Evolutionary conservation across 2,329 filamentous ascomycete genomes (phyloP).

Genomic region (Ophiostoma sp.): DNA sequence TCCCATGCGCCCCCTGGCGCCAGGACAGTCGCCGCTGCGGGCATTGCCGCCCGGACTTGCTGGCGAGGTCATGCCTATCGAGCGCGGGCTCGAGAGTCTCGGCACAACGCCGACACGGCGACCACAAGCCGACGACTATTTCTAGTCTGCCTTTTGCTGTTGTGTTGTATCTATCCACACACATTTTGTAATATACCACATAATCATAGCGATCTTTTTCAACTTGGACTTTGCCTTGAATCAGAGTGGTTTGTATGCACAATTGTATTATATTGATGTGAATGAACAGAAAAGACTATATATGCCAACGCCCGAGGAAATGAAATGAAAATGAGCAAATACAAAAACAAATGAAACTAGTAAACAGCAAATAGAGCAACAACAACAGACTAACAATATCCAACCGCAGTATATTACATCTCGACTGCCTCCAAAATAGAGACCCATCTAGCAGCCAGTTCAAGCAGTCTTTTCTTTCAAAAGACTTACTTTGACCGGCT

Average conservation of each 20-base stretch:
- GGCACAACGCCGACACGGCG: conserved; percentile 41
- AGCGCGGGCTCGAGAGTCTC: conserved; percentile 45
- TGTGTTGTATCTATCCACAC: neutral
- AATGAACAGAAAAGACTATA: conserved; percentile 3
- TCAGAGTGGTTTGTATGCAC: neutral
- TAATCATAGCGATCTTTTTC: neutral
- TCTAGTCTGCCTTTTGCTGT: neutral
- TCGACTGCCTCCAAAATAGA: neutral
- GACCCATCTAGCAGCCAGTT: neutral
- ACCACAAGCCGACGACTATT: conserved; percentile 30
- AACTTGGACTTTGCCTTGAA: neutral
- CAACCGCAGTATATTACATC: conserved; percentile 15
- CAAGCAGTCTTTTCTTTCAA: neutral
- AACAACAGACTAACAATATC: neutral
- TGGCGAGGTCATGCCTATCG: conserved; percentile 31
- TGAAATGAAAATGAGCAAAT: neutral
- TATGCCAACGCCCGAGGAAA: conserved; percentile 15
- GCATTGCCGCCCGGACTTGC: conserved; percentile 29
- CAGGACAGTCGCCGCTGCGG: conserved; percentile 29
- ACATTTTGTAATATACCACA: conserved; percentile 3
- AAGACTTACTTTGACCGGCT: conserved; percentile 57
- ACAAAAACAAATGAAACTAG: neutral
- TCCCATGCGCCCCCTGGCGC: neutral
- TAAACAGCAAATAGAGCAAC: neutral
- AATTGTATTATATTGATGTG: conserved; percentile 12